Conservation (phyloP, 768 basidiomycete species). For the Boletellus emodensis region DNA sequence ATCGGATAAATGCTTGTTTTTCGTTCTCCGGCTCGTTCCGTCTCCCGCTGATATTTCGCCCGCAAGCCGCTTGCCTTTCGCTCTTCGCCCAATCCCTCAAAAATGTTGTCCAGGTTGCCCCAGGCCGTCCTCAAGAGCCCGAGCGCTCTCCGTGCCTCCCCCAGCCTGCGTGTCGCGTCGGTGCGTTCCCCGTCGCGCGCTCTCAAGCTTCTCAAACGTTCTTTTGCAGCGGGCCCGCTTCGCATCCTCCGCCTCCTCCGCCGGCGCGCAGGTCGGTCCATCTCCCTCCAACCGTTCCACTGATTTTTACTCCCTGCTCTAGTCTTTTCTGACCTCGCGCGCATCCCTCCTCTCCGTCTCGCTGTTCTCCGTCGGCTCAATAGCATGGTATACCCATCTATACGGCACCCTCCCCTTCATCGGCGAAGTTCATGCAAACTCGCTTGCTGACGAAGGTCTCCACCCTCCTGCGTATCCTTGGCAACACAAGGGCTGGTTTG, state of each 20-base stretch:
- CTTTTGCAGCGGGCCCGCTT: constrained; percentile 57
- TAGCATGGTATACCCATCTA: constrained; percentile 95
- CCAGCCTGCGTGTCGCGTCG: constrained; percentile 45
- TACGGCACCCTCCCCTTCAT: constrained; percentile 90
- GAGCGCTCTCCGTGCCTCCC: constrained; percentile 43
- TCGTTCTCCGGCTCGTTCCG: constrained; percentile 51
- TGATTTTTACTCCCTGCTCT: neutral
- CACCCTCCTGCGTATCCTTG: constrained; percentile 87
- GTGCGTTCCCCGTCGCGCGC: constrained; percentile 36
- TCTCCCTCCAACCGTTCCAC: neutral
- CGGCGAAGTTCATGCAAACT: constrained; percentile 89
- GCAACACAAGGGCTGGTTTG: constrained; percentile 83
- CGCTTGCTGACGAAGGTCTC: constrained; percentile 89
- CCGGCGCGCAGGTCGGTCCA: constrained; percentile 58
- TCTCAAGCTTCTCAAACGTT: constrained; percentile 8
- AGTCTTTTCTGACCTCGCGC: constrained; percentile 70
- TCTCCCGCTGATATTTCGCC: constrained; percentile 30
- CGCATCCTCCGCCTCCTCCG: constrained; percentile 61
- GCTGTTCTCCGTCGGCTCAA: constrained; percentile 76
- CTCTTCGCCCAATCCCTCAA: constrained; percentile 45
- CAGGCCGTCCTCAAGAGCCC: constrained; percentile 65
- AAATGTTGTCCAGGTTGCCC: constrained; percentile 84
- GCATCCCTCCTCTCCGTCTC: constrained; percentile 73
- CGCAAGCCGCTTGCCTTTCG: constrained; percentile 42
- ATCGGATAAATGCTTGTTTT: constrained; percentile 12